Percentiles rank a stretch among this genome's conserved stretches.
phyloP scores from a whole-genome alignment of 495 filamentous ascomycete genomes.

The Penicillium parvum region DNA sequence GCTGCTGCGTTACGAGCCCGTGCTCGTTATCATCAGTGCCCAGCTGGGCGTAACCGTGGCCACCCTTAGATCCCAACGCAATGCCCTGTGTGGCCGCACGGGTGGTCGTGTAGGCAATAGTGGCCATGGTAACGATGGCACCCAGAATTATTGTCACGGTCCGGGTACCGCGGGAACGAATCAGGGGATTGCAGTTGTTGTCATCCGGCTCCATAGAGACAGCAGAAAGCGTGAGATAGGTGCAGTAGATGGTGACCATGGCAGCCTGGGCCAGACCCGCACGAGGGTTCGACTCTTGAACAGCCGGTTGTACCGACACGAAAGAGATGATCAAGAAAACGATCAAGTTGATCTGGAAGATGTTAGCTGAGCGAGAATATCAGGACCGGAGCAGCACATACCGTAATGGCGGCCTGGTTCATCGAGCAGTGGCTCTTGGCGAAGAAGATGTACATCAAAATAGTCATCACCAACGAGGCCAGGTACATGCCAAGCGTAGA shows the following conservation, averaged over 20 bases:
- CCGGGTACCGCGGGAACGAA: constrained; percentile 84
- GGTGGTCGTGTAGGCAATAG: constrained; percentile 95
- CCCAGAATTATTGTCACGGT: constrained; percentile 86
- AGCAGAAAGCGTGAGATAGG: constrained; percentile 96
- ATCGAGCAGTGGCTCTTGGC: constrained; percentile 77
- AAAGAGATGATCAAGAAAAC: constrained; percentile 76
- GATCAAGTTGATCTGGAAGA: constrained; percentile 68
- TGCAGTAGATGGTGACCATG: constrained; percentile 97
- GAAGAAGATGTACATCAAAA: constrained; percentile 97
- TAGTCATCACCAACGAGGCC: constrained; percentile 83
- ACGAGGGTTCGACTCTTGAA: constrained; percentile 89
- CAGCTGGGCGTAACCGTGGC: constrained; percentile 53
- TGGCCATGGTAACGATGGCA: constrained; percentile 93
- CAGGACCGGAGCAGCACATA: constrained; percentile 25
- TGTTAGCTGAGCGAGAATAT: constrained; percentile 18
- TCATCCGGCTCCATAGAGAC: constrained; percentile 99
- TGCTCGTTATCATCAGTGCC: constrained; percentile 72
- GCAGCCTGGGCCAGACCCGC: constrained; percentile 94
- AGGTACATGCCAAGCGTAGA: constrained; percentile 95
- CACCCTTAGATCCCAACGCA: constrained; percentile 66
- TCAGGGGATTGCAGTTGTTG: constrained; percentile 85
- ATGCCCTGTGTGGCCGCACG: constrained; percentile 92
- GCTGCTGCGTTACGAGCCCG: constrained; percentile 85
- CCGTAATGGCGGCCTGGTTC: constrained; percentile 79
- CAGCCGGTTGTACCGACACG: constrained; percentile 81